A percentile compares a stretch with the other conserved stretches of the same genome.
These are phyloP conservation scores for Coriaria nepalensis DNA, from an alignment of 306 rosid genomes.

Conservation along the genomic window DNA sequence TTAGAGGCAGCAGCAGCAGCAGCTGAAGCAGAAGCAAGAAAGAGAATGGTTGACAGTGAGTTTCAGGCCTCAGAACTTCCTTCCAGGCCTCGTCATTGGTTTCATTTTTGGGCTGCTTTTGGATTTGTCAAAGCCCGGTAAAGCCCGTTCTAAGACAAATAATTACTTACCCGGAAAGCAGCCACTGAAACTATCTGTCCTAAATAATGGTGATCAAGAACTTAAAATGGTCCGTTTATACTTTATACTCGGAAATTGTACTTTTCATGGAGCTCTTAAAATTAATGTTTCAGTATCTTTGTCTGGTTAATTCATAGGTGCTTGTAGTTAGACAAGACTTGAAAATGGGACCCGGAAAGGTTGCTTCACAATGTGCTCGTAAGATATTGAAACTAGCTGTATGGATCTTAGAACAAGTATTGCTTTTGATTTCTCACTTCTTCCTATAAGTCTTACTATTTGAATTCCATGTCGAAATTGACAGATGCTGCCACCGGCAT, in stretches of 20 bases:
- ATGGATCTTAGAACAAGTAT: not conserved
- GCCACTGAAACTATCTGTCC: slow-evolving; percentile 26
- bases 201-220: slow-evolving; percentile 47
- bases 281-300: no score
- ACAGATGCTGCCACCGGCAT: slow-evolving; percentile 91
- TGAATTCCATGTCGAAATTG: slow-evolving; percentile 6
- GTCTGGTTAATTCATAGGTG: slow-evolving; percentile 25
- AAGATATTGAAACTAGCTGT: slow-evolving; percentile 21
- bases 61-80: slow-evolving; percentile 74
- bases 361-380: slow-evolving; percentile 99
- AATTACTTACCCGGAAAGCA: slow-evolving; percentile 24
- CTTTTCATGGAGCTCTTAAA: slow-evolving; percentile 10
- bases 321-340: slow-evolving; percentile 80
- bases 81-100: slow-evolving; percentile 87
- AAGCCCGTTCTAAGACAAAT: slow-evolving; percentile 23
- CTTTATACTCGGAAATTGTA: not conserved
- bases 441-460: not conserved
- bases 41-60: slow-evolving; percentile 49
- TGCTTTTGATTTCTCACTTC: not conserved
- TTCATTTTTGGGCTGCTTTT: slow-evolving; percentile 61
- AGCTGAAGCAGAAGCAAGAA: slow-evolving; percentile 35
- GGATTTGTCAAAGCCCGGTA: slow-evolving; percentile 49
- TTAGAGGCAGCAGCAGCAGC: slow-evolving; percentile 29
- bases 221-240: slow-evolving; percentile 56
- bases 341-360: slow-evolving; percentile 85